phyloP scores from a whole-genome alignment of 73 alveolate species.

The Tetrahymena thermophila region DNA sequence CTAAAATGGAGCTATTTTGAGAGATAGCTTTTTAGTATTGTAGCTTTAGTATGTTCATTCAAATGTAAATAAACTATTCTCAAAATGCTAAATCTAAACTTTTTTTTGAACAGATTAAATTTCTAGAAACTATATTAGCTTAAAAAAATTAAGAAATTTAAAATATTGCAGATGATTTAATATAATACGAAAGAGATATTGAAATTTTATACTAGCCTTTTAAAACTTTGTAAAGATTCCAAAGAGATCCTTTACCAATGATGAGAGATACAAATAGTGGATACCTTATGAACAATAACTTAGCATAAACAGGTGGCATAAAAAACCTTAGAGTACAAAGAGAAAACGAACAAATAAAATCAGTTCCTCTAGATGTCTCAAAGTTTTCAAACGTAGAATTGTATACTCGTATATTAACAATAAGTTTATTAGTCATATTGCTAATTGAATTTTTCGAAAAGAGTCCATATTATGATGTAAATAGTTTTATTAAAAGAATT shows the following conservation, averaged over 20 bases:
- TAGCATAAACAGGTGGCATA: background rate
- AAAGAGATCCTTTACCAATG: background rate
- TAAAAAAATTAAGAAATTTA: background rate
- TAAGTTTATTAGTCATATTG: background rate
- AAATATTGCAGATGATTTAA: background rate
- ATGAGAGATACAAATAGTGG: background rate
- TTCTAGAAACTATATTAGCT: background rate
- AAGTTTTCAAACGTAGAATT: background rate
- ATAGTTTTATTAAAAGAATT: background rate
- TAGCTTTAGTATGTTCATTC: background rate
- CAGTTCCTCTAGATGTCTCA: background rate
- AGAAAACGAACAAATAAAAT: background rate
- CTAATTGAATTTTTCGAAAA: background rate
- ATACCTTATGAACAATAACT: background rate
- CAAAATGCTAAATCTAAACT: background rate
- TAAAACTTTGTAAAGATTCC: background rate
- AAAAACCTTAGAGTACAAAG: background rate
- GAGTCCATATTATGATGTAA: background rate
- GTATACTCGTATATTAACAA: background rate
- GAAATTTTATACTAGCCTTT: background rate
- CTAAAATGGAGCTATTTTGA: background rate
- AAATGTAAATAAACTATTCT: background rate
- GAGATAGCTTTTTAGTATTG: background rate
- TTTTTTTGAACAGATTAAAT: background rate
- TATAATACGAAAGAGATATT: background rate